phyloP scores from a whole-genome alignment of 2,329 filamentous ascomycete species.

The Pseudogymnoascus sp. region DNA sequence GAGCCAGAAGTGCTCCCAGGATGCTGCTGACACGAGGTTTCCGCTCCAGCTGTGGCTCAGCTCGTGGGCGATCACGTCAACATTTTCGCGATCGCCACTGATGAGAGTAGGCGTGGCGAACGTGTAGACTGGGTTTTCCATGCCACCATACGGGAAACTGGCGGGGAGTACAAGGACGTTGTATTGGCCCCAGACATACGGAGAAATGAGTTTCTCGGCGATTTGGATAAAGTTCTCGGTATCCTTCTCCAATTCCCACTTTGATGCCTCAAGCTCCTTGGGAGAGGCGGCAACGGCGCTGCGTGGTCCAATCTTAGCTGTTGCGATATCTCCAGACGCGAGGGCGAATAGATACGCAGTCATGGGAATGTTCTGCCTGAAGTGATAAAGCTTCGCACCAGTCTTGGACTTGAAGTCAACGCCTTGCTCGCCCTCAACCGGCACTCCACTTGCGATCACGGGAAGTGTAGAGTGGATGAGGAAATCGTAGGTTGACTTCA shows the following conservation, averaged over 20 bases:
- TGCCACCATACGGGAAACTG: constrained; percentile 78
- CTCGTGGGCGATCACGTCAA: constrained; percentile 93
- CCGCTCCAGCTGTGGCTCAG: constrained; percentile 75
- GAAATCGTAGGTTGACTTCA: constrained; percentile 93
- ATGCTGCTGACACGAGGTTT: constrained; percentile 70
- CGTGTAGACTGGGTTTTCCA: constrained; percentile 85
- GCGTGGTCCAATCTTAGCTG: constrained; percentile 76
- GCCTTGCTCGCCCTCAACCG: constrained; percentile 39
- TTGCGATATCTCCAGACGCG: constrained; percentile 75
- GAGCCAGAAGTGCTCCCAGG: constrained; percentile 74
- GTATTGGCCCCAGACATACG: constrained; percentile 91
- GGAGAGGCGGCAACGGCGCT: constrained; percentile 82
- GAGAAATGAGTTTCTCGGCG: constrained; percentile 73
- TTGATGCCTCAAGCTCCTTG: constrained; percentile 72
- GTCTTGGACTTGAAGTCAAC: constrained; percentile 42
- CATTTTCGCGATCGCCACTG: constrained; percentile 80
- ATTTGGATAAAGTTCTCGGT: constrained; percentile 88
- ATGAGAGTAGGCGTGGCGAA: constrained; percentile 94
- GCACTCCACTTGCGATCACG: constrained; percentile 83
- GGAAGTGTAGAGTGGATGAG: constrained; percentile 78
- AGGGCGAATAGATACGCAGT: constrained; percentile 93
- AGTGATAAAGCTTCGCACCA: constrained; percentile 61
- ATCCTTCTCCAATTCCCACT: constrained; percentile 86
- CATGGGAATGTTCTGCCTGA: constrained; percentile 86
- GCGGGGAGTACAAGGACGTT: constrained; percentile 86